Base-by-base conservation (phyloP, 177 flowering plant genomes). In the Vitis hybrid region DNA sequence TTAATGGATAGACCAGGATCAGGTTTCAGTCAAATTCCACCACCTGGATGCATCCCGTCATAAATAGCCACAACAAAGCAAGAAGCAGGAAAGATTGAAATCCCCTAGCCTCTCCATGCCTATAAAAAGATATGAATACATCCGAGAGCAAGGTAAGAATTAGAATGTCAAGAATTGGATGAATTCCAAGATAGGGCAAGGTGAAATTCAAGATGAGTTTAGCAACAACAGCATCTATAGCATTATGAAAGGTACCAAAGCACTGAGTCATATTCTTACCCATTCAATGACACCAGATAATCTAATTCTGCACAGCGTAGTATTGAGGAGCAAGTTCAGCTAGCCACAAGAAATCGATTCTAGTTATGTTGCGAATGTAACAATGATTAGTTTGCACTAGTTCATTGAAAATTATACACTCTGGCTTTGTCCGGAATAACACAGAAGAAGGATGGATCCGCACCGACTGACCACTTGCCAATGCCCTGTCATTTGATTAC, bases 361-460 rank as follows among this genome's bases (percentile, higher is more conserved):
- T 89, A 15, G 92, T 87, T 31, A 91, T 65, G 52, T 91, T 90
- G 38, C 90, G 96, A 71, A 95, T 79, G 69, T 89, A 95, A 69
- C 82, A 88, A 8, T 87, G 75, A 78, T 79, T 87, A 38, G 98
- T 94, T 73, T 85, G 83, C 47, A 95, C 85, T 54, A 96, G 77
- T 76, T 94, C 97, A 67, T 96, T 84, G 80, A 84, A 94, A 19
- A 96, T 81, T 63, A 94, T 74, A 76, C 97, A 95, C 54, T 92
- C 98, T 3, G 97, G 86, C 70, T 90, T 96, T 67, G 81, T 71
- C 68, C 83, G 77, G 68, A 81, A 82, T 65, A 96, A 76, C 38
- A 94, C 92, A n/a, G 99, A 96, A 58, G 92, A 83, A 11, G 98
- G 97, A 74, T 91, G 98, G 72, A 96, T 92, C 66, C 82, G 90